These are phyloP conservation scores for Apiotrichum domesticum DNA, from an alignment of 1,284 basidiomycete genomes.

Conservation along the genomic window DNA sequence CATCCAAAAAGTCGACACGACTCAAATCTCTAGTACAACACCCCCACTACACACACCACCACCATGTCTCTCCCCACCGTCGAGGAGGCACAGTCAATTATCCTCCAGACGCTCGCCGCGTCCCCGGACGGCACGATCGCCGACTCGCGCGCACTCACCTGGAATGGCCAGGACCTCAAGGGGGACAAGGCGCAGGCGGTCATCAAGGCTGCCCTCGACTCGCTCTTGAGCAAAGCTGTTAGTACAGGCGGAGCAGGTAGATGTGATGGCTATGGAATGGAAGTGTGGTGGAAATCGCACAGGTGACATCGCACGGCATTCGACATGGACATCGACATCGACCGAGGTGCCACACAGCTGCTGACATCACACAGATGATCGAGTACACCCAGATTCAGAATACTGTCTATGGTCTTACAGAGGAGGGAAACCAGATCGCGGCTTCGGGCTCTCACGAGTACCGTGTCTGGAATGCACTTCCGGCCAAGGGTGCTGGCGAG, in stretches of 20 bases:
- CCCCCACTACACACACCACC: neutral
- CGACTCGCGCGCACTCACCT: constrained; percentile 67
- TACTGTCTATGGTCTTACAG: constrained; percentile 64
- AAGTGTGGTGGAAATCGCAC: no score
- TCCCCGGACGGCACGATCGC: constrained; percentile 53
- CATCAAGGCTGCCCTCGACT: constrained; percentile 82
- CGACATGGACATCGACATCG: no score
- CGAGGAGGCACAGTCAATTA: constrained; percentile 68
- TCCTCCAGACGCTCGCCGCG: constrained; percentile 65
- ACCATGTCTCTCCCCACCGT: constrained; percentile 23
- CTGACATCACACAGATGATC: constrained; percentile 64
- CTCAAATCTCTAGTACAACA: neutral
- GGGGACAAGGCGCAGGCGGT: constrained; percentile 62
- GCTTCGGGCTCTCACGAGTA: constrained; percentile 86
- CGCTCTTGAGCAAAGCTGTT: constrained; percentile 76
- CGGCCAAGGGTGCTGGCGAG: constrained; percentile 60
- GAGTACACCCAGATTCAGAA: constrained; percentile 72
- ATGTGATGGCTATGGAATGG: no score
- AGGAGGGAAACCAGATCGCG: constrained; percentile 74
- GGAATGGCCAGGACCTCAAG: constrained; percentile 50
- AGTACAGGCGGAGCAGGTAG: constrained; percentile 27
- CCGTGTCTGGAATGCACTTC: constrained; percentile 79
- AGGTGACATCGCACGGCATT: no score
- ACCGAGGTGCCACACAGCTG: neutral
- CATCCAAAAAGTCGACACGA: neutral